A percentile compares a stretch with the other conserved stretches of the same genome.
These are phyloP conservation scores for Amanita muscaria DNA, from an alignment of 768 basidiomycete genomes.

Conservation along the genomic window DNA sequence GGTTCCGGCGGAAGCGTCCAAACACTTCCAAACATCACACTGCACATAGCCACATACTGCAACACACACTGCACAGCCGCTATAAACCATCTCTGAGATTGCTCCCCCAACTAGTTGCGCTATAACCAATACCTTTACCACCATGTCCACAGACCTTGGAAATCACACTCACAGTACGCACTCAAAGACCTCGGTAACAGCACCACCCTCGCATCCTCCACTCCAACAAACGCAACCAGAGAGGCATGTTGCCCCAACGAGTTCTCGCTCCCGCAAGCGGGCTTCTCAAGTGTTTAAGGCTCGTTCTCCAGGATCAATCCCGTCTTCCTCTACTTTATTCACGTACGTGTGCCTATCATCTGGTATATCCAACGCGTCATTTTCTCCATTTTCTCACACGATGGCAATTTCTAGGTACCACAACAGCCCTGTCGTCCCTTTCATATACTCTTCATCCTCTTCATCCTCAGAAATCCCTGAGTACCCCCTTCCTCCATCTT, in stretches of 20 bases:
- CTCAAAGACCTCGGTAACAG: neutral
- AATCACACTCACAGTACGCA: neutral
- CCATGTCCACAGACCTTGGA: neutral
- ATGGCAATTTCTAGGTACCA: constrained; percentile 84
- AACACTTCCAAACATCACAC: no score
- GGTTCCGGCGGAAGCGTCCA: no score
- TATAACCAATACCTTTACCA: neutral
- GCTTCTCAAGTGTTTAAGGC: constrained; percentile 44
- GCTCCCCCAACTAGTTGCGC: no score
- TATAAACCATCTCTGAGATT: no score
- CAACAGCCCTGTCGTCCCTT: constrained; percentile 58
- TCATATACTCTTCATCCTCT: no score
- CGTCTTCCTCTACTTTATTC: constrained; percentile 72
- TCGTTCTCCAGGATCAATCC: constrained; percentile 64
- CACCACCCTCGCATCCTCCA: constrained; percentile 23
- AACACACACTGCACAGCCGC: no score
- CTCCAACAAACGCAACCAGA: constrained; percentile 19
- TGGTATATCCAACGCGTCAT: constrained; percentile 3
- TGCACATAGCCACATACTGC: no score
- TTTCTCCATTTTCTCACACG: neutral
- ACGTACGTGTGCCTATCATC: constrained; percentile 40
- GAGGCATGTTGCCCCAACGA: constrained; percentile 46
- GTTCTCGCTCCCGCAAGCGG: constrained; percentile 32
- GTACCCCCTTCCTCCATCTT: constrained; percentile 26
- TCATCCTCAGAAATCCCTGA: no score